phyloP scores from a whole-genome alignment of 106 monocot genomes.

The Phalaenopsis equestris region DNA sequence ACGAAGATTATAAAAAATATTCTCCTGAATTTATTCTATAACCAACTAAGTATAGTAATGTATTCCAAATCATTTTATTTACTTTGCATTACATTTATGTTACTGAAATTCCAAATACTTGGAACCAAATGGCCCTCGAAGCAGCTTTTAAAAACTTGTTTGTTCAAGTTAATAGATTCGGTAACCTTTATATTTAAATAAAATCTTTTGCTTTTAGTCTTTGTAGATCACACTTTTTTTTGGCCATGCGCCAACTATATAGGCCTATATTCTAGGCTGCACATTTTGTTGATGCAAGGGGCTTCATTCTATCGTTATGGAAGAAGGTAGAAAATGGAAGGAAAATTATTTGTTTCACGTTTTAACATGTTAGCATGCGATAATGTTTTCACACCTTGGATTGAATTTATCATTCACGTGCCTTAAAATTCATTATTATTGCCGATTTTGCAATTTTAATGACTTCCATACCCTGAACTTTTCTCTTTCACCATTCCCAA shows the following conservation, averaged over 20 bases:
- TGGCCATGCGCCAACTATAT: neutral
- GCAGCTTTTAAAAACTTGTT: neutral
- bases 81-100: too few relatives aligned
- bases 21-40: too few relatives aligned
- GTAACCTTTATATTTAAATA: neutral
- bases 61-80: too few relatives aligned
- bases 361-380: neutral
- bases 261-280: neutral
- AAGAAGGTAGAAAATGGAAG: neutral
- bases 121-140: neutral
- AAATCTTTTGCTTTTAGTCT: neutral
- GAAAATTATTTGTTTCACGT: neutral
- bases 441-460: neutral
- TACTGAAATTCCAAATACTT: too few relatives aligned
- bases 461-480: neutral
- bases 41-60: too few relatives aligned
- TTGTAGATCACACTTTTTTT: neutral
- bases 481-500: too few relatives aligned
- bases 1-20: too few relatives aligned
- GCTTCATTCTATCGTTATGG: neutral
- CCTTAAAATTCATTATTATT: neutral
- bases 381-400: neutral
- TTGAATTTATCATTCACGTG: neutral
- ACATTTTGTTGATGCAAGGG: neutral
- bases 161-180: neutral